Evolutionary conservation across 768 basidiomycete genomes (phyloP), one percentile per base, ranked within the genome.

Genomic region (Hygrophorus pudorinus): DNA sequence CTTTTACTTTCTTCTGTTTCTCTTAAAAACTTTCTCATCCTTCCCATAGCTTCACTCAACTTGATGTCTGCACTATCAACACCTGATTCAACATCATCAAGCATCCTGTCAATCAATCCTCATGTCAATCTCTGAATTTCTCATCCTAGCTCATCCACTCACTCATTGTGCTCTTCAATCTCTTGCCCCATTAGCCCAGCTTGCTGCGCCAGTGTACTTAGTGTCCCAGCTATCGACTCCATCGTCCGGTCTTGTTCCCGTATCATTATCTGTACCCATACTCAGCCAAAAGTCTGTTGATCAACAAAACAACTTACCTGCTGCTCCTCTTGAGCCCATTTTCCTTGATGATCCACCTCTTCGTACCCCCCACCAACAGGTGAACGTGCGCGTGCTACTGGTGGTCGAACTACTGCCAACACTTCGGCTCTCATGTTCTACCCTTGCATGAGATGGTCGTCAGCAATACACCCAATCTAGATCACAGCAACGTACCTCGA

Each of bases 121-220:
- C n/a, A n/a, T n/a, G n/a, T n/a, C n/a, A n/a, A n/a, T n/a, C n/a
- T n/a, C n/a, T n/a, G n/a, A n/a, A n/a, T n/a, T n/a, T n/a, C n/a
- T n/a, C n/a, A n/a, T n/a, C n/a, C n/a, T n/a, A n/a, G n/a, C n/a
- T n/a, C n/a, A n/a, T n/a, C n/a, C 21, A 61, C 60, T 50, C 49
- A 94, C 94, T 89, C 88, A 52, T 84, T 87, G 55, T 99, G 96
- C 57, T 93, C 90, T 7, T 60, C 68, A 40, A 98, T 87, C 58
- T 99, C 96, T 46, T 78, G 79, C 0, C 94, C 94, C 79, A 99
- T 99, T 27, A 97, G 67, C 9, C 84, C 85, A 0, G 96, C 96
- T 63, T 98, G 96, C 50, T 87, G 81, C 0, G 83, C 81, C 5
- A 99, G 67, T 0, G 85, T 92, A 45, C 59, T 78, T 42, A 99